Percentiles rank a stretch among this genome's conserved stretches.
Evolutionary conservation across 345 rosid genomes (phyloP).

Genomic region (Conringia planisiliqua): DNA sequence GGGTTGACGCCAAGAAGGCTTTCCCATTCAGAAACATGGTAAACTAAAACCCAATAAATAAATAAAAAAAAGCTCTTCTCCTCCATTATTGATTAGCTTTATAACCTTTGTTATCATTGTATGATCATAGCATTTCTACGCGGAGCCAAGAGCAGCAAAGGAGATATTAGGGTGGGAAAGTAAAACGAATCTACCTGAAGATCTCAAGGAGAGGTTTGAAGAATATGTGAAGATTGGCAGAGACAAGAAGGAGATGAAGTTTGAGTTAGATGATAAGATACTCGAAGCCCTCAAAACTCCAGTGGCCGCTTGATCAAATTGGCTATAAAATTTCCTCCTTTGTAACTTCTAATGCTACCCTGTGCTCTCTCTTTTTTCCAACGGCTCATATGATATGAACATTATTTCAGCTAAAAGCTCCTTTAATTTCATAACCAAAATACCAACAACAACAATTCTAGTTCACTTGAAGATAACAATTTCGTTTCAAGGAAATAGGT

Average conservation of each 20-base stretch:
- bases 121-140: constrained; percentile 75
- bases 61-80: neutral
- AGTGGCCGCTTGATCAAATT: constrained; percentile 41
- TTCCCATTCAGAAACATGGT: constrained; percentile 95
- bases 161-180: constrained; percentile 73
- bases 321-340: neutral
- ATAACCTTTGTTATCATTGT: neutral
- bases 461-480: neutral
- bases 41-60: constrained; percentile 1
- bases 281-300: constrained; percentile 74
- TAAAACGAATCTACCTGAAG: constrained; percentile 69
- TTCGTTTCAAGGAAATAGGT: constrained; percentile 7
- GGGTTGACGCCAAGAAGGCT: constrained; percentile 86
- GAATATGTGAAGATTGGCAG: constrained; percentile 81
- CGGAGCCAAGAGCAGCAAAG: constrained; percentile 95
- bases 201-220: constrained; percentile 74
- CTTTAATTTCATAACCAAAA: constrained; percentile 1
- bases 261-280: constrained; percentile 81
- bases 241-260: constrained; percentile 75
- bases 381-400: constrained; percentile 10
- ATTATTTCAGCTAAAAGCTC: constrained; percentile 13
- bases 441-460: constrained; percentile 1
- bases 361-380: neutral
- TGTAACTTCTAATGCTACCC: constrained; percentile 6
- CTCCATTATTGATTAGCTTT: neutral